Evolutionary conservation across 768 basidiomycete species (phyloP).

Genomic region (Clathrus columnatus): DNA sequence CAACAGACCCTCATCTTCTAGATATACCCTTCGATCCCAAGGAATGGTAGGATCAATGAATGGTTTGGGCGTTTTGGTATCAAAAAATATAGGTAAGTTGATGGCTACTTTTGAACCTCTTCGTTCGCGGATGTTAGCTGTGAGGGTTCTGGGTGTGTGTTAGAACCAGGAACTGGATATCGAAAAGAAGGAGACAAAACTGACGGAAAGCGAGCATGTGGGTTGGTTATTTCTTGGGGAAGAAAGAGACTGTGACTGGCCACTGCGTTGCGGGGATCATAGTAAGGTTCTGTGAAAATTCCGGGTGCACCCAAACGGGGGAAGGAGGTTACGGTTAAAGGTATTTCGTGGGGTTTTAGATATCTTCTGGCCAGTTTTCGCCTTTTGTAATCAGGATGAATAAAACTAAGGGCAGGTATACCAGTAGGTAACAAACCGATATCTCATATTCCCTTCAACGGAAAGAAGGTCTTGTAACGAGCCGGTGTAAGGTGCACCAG

Average conservation of each 20-base stretch:
- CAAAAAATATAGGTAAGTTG: conserved; percentile 88
- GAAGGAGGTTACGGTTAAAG: conserved; percentile 91
- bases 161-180: background rate
- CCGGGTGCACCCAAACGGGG: conserved; percentile 85
- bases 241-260: conserved; percentile 93
- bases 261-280: conserved; percentile 59
- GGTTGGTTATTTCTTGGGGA: conserved; percentile 92
- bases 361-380: conserved; percentile 78
- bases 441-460: conserved; percentile 93
- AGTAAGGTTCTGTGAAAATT: conserved; percentile 87
- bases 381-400: conserved; percentile 22
- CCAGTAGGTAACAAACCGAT: conserved; percentile 44
- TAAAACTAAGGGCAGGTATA: background rate
- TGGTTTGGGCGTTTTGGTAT: conserved; percentile 76
- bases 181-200: conserved; percentile 27
- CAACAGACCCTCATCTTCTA: conserved; percentile 70
- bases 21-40: conserved; percentile 72
- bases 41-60: conserved; percentile 93
- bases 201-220: conserved; percentile 96
- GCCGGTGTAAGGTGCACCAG: conserved; percentile 90
- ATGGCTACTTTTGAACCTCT: conserved; percentile 92
- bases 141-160: conserved; percentile 63
- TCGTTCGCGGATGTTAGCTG: conserved; percentile 87
- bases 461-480: conserved; percentile 76
- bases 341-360: conserved; percentile 78